Base-by-base conservation (phyloP, 2,329 filamentous ascomycete genomes). In the Colletotrichum cereale region DNA sequence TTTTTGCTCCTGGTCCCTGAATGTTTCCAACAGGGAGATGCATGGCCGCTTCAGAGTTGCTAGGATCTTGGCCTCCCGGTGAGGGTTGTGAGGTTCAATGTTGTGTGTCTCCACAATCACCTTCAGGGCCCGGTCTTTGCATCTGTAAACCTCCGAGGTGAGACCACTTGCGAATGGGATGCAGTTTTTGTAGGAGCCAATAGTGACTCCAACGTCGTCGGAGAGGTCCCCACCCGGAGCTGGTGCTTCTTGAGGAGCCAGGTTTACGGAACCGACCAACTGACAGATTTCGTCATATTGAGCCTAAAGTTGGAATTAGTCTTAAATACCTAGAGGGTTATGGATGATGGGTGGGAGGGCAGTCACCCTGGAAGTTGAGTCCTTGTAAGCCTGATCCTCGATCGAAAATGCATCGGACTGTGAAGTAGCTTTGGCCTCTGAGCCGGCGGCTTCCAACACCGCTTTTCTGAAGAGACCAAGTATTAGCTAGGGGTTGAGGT, bases 101-200 rank as follows among this genome's bases (percentile, higher is more conserved):
- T 92, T 90, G 65, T 87, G 85, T 47, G 91, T 91, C 40, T 93
- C 91, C 36, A 90, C 90, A 44, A 96, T 97, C 71, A 98, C 90
- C 79, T 99, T 99, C 60, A 99, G 84, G 2, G 96, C 96, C 24
- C 84, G 83, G 63, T 82, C 76, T 29, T 79, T 82, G 50, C 90
- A 90, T 76, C 91, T 91, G 83, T 95, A 98, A 62, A 99, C 90
- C 66, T 91, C 89, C 24, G 96, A 96, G 73, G 94, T 96, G 16
- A 96, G 85, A 26, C 96, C 96, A 73, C 85, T 84, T 56, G 85
- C 85, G n/a, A 91, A 77, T 74, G 86, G 86, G 34, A 82, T 81
- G 77, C 90, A 92, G 71, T 85, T 80, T 24, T 74, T 55, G 74
- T 90, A 91, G 6, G 79, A 36, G 11, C 89, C 90, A 68, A 92